These are phyloP conservation scores for Komagataella ulmi DNA, from an alignment of 805 yeast genomes.

Conservation along the genomic window DNA sequence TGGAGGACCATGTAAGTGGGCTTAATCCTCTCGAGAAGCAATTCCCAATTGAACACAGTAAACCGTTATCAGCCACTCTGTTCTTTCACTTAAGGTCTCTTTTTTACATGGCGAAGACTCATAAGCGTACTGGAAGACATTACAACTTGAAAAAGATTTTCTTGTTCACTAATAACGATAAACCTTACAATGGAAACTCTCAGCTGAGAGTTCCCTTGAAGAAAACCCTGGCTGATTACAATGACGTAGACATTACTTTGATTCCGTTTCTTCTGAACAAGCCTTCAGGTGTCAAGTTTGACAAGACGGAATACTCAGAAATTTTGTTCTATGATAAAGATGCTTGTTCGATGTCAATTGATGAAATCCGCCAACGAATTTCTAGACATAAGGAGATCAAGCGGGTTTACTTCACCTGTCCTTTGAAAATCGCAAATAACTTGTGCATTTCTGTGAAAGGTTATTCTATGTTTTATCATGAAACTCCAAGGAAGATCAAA, in stretches of 20 bases:
- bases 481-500: constrained; percentile 33
- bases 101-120: constrained; percentile 32
- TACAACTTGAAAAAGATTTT: constrained; percentile 49
- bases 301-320: constrained; percentile 37
- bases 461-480: constrained; percentile 45
- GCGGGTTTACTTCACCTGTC: constrained; percentile 49
- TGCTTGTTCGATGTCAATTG: not conserved
- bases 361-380: constrained; percentile 11
- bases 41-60: constrained; percentile 14
- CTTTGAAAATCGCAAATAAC: constrained; percentile 40
- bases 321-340: constrained; percentile 22
- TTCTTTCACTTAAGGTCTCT: constrained; percentile 33
- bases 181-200: constrained; percentile 37
- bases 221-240: constrained; percentile 45
- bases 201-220: constrained; percentile 33
- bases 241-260: constrained; percentile 37
- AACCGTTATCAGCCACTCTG: constrained; percentile 17
- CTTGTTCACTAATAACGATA: constrained; percentile 64
- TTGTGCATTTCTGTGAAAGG: constrained; percentile 62
- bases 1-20: constrained; percentile 26
- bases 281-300: constrained; percentile 21
- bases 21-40: constrained; percentile 8
- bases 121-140: constrained; percentile 20
- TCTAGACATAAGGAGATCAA: constrained; percentile 46
- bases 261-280: constrained; percentile 48